Base-by-base conservation (phyloP, 371 early-diverging fungal species). In the Mortierella sp. region DNA sequence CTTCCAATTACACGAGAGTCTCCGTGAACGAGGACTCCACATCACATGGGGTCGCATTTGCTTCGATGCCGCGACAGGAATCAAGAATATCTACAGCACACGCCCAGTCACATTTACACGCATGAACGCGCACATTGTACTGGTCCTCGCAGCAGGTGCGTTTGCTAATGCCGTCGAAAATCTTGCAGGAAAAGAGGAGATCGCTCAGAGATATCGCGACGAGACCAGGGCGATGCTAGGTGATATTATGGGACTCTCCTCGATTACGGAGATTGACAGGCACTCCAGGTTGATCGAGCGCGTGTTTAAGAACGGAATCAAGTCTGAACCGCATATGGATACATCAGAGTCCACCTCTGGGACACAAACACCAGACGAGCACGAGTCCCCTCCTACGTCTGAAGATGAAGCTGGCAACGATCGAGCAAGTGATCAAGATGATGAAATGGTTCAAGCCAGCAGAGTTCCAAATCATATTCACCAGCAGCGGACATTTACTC, bases 1-100 rank as follows among this genome's bases (percentile, higher is more conserved):
- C 24, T 76, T 76, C 53, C 76, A 76, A 34, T 46, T 76, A 47
- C 70, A 76, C 31, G 76, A 76, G 46, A 54, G 46, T 24, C 76
- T 69, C 24, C 64, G 63, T 6, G 59, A 53, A 47, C 31, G 61
- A 24, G 76, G 76, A 2, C 30, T 76, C 28, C 70, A 69, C 45
- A 63, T 61, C 21, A 45, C 65, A 8, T 76, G 76, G 76, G 65
- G 59, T 19, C 16, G 30, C 2, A 69, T 62, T 38, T 69, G 70
- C 43, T 76, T 54, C 27, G 76, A 76, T 27, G 76, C 76, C 41
- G 76, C 76, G 0, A 3, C 58, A 8, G 70, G 52, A 3, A 76
- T 76, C 59, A 61, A 60, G 31, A 69, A 65, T 47, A 76, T 76
- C 24, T 76, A 65, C 42, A 27, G 12, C 13, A 69, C 65, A 13